Evolutionary conservation across 345 rosid species (phyloP).

Genomic region (Brassica nigra): DNA sequence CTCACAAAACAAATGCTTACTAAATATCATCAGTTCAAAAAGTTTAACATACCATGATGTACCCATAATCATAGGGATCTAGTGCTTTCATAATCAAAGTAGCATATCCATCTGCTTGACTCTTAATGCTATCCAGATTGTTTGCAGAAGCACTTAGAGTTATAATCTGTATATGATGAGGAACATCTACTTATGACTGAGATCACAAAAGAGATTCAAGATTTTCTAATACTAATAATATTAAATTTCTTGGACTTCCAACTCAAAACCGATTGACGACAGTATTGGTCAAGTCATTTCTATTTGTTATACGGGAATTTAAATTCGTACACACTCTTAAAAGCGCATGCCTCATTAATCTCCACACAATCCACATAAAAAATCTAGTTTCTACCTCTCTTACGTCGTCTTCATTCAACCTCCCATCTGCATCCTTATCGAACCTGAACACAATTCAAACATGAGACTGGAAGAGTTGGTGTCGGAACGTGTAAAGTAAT

Average conservation of each 20-base stretch:
- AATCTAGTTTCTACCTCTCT: too few relatives aligned
- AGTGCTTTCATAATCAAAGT: slow-evolving; percentile 77
- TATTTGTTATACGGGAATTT: too few relatives aligned
- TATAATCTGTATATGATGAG: slow-evolving; percentile 52
- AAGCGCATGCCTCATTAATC: too few relatives aligned
- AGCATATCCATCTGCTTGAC: slow-evolving; percentile 74
- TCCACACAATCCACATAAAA: too few relatives aligned
- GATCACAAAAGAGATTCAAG: slow-evolving; percentile 15
- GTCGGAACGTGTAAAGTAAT: neutral
- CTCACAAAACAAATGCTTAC: slow-evolving; percentile 12
- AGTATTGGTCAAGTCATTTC: too few relatives aligned
- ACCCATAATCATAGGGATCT: slow-evolving; percentile 67
- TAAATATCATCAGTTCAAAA: slow-evolving; percentile 12
- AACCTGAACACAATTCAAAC: neutral
- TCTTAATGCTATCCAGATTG: slow-evolving; percentile 57
- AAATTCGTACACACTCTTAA: too few relatives aligned
- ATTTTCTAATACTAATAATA: neutral
- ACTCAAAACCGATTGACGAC: too few relatives aligned
- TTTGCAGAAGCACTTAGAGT: slow-evolving; percentile 77
- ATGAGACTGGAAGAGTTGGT: neutral
- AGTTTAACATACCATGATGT: slow-evolving; percentile 64
- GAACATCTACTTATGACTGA: neutral
- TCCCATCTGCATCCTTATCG: too few relatives aligned
- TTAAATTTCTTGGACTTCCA: too few relatives aligned
- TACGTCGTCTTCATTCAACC: too few relatives aligned